These are phyloP conservation scores for Dryadomyces quercus-mongolicae DNA, from an alignment of 2,329 filamentous ascomycete genomes.

Conservation along the genomic window DNA sequence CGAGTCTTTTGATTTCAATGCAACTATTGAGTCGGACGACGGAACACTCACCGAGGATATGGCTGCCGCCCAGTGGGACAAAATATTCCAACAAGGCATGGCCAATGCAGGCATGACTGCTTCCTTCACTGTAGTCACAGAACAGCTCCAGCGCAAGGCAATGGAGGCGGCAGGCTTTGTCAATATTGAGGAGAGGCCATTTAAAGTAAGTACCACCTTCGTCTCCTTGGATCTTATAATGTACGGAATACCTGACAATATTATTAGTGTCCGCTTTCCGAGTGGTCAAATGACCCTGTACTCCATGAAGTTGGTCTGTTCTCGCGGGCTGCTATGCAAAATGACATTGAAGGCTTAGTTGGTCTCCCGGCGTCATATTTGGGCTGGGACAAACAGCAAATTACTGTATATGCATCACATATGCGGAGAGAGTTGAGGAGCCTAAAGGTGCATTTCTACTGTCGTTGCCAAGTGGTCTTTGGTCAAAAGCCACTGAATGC, in stretches of 20 bases:
- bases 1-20: conserved; percentile 18
- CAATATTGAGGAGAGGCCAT: not conserved
- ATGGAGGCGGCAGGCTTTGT: not conserved
- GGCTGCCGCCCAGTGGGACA: not conserved
- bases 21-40: conserved; percentile 3
- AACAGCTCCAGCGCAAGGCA: not conserved
- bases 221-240: not conserved
- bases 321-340: not conserved
- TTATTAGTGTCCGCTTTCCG: too few species aligned
- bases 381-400: conserved; percentile 11
- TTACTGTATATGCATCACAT: conserved; percentile 9
- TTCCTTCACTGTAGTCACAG: not conserved
- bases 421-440: not conserved
- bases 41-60: not conserved
- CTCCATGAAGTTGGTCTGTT: not conserved
- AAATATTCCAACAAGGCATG: not conserved
- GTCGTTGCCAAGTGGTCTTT: not conserved
- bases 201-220: not conserved
- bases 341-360: conserved; percentile 10
- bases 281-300: not conserved
- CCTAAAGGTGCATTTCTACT: not conserved
- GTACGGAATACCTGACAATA: not conserved
- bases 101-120: not conserved
- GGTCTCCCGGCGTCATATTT: conserved; percentile 7
- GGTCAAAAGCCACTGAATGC: not conserved